Percentiles rank a stretch among this genome's conserved stretches.
phyloP scores from a whole-genome alignment of 768 basidiomycete species.

The Tricholoma bakamatsutake region DNA sequence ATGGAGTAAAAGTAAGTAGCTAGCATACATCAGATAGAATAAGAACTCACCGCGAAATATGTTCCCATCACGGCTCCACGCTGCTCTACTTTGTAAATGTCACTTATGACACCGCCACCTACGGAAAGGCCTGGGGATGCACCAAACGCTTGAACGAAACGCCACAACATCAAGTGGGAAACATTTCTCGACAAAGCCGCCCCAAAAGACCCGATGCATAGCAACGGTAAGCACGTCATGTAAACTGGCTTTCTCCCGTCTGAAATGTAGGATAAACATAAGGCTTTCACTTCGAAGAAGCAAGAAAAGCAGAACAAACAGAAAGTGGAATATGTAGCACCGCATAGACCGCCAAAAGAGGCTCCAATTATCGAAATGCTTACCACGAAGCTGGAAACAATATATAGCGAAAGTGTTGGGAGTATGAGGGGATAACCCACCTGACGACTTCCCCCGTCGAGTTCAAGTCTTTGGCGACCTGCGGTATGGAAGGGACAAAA shows the following conservation, averaged over 20 bases:
- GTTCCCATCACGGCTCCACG: conserved; percentile 44
- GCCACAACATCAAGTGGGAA: conserved; percentile 40
- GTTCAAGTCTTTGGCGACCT: conserved; percentile 59
- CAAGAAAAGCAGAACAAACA: background rate
- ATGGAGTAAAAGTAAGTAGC: background rate
- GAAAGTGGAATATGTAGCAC: conserved; percentile 4
- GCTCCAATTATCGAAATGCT: conserved; percentile 1
- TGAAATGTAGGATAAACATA: conserved; percentile 10
- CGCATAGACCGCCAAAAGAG: background rate
- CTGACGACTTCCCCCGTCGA: conserved; percentile 51
- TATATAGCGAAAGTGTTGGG: background rate
- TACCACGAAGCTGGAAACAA: background rate
- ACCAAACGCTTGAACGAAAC: conserved; percentile 54
- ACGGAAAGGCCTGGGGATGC: conserved; percentile 38
- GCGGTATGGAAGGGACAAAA: conserved; percentile 67
- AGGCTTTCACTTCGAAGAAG: background rate
- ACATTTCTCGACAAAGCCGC: conserved; percentile 35
- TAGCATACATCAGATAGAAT: background rate
- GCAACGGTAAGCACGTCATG: conserved; percentile 44
- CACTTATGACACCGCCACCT: conserved; percentile 35
- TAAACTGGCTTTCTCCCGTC: conserved; percentile 53
- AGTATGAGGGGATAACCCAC: conserved; percentile 21
- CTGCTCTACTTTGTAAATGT: conserved; percentile 33
- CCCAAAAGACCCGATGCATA: conserved; percentile 43
- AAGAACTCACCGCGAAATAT: conserved; percentile 32